Evolutionary conservation across 345 rosid genomes (phyloP).

Genomic region (Psidium guajava): DNA sequence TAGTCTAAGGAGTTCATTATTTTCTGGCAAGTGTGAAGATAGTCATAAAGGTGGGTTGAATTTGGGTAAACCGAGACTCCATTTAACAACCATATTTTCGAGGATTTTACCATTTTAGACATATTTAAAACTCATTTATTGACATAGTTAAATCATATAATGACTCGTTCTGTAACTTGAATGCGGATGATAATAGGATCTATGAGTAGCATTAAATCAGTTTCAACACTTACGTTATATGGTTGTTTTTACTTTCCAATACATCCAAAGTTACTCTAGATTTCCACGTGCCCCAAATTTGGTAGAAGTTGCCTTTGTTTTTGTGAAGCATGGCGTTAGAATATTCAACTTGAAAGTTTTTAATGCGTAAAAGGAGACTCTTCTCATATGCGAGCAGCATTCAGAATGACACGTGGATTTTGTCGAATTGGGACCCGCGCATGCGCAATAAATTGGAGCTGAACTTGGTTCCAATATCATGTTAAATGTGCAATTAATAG

Average conservation of each 20-base stretch:
- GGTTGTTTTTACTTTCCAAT: background rate
- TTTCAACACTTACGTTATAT: background rate
- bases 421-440: rapidly evolving
- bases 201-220: background rate
- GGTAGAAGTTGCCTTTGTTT: background rate
- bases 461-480: background rate
- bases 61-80: background rate
- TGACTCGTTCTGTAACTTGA: background rate
- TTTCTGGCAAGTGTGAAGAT: background rate
- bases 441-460: background rate
- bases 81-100: background rate
- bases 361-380: background rate
- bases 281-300: background rate
- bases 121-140: background rate
- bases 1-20: background rate
- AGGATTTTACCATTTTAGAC: background rate
- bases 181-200: background rate
- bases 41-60: background rate
- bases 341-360: background rate
- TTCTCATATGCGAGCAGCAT: rapidly evolving
- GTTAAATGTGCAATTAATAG: background rate
- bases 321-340: background rate
- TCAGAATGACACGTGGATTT: background rate
- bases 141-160: background rate
- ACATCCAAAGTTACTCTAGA: background rate